Percentiles rank a stretch among this genome's conserved stretches.
These are phyloP conservation scores for Claviceps lovelessii DNA, from an alignment of 2,329 filamentous ascomycete genomes.

Conservation along the genomic window DNA sequence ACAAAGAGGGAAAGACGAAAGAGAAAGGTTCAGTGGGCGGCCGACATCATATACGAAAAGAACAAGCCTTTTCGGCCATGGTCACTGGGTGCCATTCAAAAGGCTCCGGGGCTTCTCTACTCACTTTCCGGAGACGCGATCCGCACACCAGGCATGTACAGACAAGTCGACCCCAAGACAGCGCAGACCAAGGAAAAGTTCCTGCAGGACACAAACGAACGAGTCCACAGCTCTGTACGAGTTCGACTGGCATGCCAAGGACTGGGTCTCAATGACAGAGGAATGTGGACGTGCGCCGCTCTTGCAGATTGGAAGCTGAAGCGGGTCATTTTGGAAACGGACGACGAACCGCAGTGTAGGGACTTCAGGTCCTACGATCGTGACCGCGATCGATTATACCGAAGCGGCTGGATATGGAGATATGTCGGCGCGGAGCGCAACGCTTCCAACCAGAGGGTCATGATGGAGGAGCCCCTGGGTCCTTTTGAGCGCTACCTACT, in stretches of 20 bases:
- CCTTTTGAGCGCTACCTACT: constrained; percentile 37
- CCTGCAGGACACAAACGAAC: constrained; percentile 39
- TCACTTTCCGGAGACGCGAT: constrained; percentile 27
- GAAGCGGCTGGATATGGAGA: constrained; percentile 38
- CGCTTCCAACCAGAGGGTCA: constrained; percentile 25
- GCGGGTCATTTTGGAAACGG: constrained; percentile 12
- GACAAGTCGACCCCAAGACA: constrained; percentile 26
- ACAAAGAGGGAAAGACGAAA: constrained; percentile 5
- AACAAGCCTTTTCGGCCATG: constrained; percentile 35
- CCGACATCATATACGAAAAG: constrained; percentile 30
- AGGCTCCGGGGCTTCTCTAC: constrained; percentile 26
- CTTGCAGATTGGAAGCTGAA: constrained; percentile 31
- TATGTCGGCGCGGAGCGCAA: constrained; percentile 30
- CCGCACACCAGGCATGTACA: constrained; percentile 35
- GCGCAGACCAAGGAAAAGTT: constrained; percentile 22
- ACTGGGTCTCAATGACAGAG: constrained; percentile 33
- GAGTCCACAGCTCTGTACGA: constrained; percentile 39
- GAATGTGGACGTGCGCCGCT: constrained; percentile 31
- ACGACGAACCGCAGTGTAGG: constrained; percentile 2
- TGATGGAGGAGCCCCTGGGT: constrained; percentile 40
- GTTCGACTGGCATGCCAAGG: constrained; percentile 37
- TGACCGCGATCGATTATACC: constrained; percentile 5
- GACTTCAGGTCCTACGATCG: constrained; percentile 13
- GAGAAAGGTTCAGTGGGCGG: constrained; percentile 25
- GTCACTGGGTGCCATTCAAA: constrained; percentile 31